Percentiles rank a stretch among this genome's conserved stretches.
These are phyloP conservation scores for Chenopodium suecicum DNA, from an alignment of 148 eudicot genomes.

Conservation along the genomic window DNA sequence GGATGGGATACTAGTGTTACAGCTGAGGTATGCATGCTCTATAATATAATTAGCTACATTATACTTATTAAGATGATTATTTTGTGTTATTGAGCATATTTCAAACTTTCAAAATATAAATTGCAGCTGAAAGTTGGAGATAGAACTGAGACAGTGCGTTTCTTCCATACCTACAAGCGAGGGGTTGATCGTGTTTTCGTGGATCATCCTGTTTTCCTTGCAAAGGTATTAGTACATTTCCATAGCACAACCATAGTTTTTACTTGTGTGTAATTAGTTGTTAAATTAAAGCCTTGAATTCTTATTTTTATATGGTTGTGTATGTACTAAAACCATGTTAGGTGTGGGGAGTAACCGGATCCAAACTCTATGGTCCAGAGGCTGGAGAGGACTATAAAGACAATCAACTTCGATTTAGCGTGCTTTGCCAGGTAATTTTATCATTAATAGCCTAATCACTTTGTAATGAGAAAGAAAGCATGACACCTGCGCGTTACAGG, in stretches of 20 bases:
- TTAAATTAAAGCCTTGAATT: not conserved
- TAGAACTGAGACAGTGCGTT: constrained; percentile 54
- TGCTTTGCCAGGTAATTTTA: constrained; percentile 57
- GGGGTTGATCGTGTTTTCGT: constrained; percentile 86
- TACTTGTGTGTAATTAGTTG: not conserved
- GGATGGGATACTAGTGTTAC: constrained; percentile 77
- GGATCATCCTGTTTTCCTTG: constrained; percentile 77
- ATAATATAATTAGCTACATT: not conserved
- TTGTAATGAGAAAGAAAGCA: not conserved
- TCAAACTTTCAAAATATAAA: no score
- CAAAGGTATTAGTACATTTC: constrained; percentile 39
- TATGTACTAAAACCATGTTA: constrained; percentile 11
- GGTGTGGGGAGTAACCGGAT: constrained; percentile 94
- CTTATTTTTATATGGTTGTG: not conserved
- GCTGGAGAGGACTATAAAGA: constrained; percentile 75
- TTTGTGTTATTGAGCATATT: not conserved
- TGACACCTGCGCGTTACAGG: constrained; percentile 41
- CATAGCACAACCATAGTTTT: not conserved
- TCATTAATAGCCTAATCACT: not conserved
- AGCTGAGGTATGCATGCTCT: constrained; percentile 42
- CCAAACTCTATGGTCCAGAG: constrained; percentile 78
- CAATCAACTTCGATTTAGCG: constrained; percentile 80
- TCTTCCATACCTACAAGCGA: constrained; percentile 75
- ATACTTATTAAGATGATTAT: not conserved
- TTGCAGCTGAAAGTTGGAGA: constrained; percentile 66